These are phyloP conservation scores for Ascoidea rubescens DNA, from an alignment of 805 yeast genomes.

Conservation along the genomic window DNA sequence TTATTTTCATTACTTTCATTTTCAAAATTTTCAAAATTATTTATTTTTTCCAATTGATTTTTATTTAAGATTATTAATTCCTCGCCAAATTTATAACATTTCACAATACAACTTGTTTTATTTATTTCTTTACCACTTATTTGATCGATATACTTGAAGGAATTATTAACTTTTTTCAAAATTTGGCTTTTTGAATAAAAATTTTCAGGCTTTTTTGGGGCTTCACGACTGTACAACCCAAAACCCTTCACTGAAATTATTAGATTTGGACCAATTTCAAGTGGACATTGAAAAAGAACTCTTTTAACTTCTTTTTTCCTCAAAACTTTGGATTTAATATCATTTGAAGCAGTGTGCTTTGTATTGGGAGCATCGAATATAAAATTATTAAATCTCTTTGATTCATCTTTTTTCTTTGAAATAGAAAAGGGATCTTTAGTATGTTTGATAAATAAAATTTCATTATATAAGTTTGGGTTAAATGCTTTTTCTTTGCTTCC, in stretches of 20 bases:
- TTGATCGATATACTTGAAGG: slow-evolving; percentile 19
- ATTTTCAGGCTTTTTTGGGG: slow-evolving; percentile 30
- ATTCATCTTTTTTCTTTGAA: neutral
- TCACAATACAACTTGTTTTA: slow-evolving; percentile 18
- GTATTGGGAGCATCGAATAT: slow-evolving; percentile 25
- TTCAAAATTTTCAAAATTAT: slow-evolving; percentile 17
- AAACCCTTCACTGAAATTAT: slow-evolving; percentile 62
- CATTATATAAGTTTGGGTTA: slow-evolving; percentile 31
- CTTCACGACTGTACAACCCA: slow-evolving; percentile 43
- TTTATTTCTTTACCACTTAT: too few species aligned
- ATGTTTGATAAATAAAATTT: too few species aligned
- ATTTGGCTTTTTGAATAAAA: slow-evolving; percentile 41
- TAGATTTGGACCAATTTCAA: slow-evolving; percentile 41
- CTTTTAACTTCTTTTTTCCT: slow-evolving; percentile 50
- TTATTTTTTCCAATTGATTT: slow-evolving; percentile 22
- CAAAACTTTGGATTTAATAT: slow-evolving; percentile 33
- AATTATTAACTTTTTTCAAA: slow-evolving; percentile 36
- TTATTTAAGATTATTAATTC: slow-evolving; percentile 25
- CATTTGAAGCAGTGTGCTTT: slow-evolving; percentile 25
- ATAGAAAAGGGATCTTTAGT: too few species aligned
- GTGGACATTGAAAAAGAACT: slow-evolving; percentile 44
- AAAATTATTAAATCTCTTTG: neutral
- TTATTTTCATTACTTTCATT: slow-evolving; percentile 13
- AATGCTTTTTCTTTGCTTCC: slow-evolving; percentile 23
- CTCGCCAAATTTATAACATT: slow-evolving; percentile 33